phyloP scores from a whole-genome alignment of 176 grass and related monocot genomes.

The Carex pumila region DNA sequence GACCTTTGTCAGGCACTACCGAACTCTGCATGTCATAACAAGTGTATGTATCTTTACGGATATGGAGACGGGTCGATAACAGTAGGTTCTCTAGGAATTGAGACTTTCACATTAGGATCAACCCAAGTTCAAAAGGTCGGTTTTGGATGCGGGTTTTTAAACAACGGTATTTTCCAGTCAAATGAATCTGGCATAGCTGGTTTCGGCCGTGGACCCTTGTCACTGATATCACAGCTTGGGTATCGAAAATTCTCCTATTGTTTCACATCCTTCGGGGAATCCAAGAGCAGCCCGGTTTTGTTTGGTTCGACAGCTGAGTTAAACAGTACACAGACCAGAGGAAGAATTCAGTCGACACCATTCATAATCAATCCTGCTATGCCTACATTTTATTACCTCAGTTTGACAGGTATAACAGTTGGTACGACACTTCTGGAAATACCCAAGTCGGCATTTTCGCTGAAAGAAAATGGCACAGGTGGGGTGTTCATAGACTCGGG shows the following conservation, averaged over 20 bases:
- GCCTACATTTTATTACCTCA: slow-evolving; percentile 31
- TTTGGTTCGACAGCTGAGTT: slow-evolving; percentile 36
- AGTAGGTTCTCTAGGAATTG: slow-evolving; percentile 23
- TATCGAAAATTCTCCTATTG: slow-evolving; percentile 50
- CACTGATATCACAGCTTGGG: slow-evolving; percentile 54
- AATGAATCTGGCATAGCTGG: slow-evolving; percentile 56
- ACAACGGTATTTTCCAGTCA: not conserved
- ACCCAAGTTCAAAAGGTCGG: not conserved
- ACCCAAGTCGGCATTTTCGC: slow-evolving; percentile 20
- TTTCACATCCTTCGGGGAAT: slow-evolving; percentile 36
- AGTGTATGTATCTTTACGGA: slow-evolving; percentile 26
- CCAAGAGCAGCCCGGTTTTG: slow-evolving; percentile 42
- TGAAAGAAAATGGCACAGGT: slow-evolving; percentile 23
- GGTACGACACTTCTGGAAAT: slow-evolving; percentile 33
- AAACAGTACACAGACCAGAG: not conserved
- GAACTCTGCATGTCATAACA: not conserved
- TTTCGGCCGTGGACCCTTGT: slow-evolving; percentile 46
- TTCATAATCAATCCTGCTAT: not conserved
- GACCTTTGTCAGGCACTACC: slow-evolving; percentile 15
- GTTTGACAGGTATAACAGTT: slow-evolving; percentile 37
- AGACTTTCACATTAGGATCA: slow-evolving; percentile 40
- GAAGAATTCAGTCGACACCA: slow-evolving; percentile 31
- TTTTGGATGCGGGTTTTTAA: slow-evolving; percentile 42
- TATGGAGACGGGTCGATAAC: slow-evolving; percentile 36
- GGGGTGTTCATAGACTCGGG: slow-evolving; percentile 65